A percentile compares a stretch with the other conserved stretches of the same genome.
These are phyloP conservation scores for Garcia nutans DNA, from an alignment of 345 rosid genomes.

Conservation along the genomic window DNA sequence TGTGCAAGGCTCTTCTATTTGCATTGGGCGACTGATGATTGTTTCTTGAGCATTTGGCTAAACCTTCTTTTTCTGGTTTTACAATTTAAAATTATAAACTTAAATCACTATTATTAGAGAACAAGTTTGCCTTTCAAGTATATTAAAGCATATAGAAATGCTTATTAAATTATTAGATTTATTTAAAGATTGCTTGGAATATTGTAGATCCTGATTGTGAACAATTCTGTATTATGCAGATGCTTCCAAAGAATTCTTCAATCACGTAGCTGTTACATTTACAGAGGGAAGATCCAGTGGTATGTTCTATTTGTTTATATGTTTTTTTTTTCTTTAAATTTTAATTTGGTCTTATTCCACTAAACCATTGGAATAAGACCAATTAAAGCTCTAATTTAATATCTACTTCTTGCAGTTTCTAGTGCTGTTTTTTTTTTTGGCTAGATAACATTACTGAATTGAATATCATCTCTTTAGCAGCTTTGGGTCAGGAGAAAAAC, in stretches of 20 bases:
- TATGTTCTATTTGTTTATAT: conserved; percentile 21
- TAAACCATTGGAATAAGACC: neutral
- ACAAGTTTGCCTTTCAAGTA: neutral
- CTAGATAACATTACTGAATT: neutral
- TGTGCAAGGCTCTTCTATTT: neutral
- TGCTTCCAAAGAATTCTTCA: conserved; percentile 58
- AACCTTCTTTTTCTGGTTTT: neutral
- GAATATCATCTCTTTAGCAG: conserved; percentile 17
- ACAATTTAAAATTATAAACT: neutral
- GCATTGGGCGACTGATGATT: neutral
- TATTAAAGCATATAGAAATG: neutral
- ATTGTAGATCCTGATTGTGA: neutral
- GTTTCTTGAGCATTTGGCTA: neutral
- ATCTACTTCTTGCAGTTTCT: neutral
- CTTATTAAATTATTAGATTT: neutral
- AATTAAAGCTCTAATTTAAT: neutral
- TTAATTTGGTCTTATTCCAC: neutral
- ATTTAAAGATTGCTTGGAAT: neutral
- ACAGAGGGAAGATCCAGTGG: conserved; percentile 40
- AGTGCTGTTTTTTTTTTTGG: neutral
- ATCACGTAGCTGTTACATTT: conserved; percentile 23
- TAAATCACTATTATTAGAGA: neutral
- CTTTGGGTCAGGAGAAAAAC: conserved; percentile 12
- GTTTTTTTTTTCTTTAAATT: neutral
- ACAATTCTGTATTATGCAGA: conserved; percentile 41